A percentile compares a stretch with the other conserved stretches of the same genome.
Conservation (phyloP, 2,329 filamentous ascomycete species). For the Xylariaceae sp. region DNA sequence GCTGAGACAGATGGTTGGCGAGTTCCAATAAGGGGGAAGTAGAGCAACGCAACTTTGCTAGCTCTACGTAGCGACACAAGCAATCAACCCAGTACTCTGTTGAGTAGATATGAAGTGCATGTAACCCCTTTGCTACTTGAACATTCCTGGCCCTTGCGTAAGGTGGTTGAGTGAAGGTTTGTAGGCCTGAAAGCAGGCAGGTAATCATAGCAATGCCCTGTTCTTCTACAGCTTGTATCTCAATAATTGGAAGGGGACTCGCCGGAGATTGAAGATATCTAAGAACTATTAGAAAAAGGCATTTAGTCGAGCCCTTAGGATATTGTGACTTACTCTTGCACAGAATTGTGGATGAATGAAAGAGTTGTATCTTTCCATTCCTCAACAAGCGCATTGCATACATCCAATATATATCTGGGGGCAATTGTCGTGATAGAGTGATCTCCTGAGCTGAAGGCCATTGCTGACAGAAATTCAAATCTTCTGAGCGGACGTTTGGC, state of each 20-base stretch:
- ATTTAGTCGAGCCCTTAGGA: accelerated
- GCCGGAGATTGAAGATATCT: constrained; percentile 3
- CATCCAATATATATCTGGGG: not conserved
- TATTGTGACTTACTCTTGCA: not conserved
- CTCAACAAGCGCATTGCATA: constrained; percentile 1
- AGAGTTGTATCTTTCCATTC: constrained; percentile 1
- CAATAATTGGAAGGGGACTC: not conserved
- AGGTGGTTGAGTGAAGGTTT: not conserved
- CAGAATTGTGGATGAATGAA: constrained; percentile 6
- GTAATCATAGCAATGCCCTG: not conserved
- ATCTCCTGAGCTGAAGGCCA: constrained; percentile 6
- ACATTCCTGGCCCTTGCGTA: not conserved
- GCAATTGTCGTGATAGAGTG: not conserved
- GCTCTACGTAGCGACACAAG: not conserved
- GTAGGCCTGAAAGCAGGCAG: constrained; percentile 2
- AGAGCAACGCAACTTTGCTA: not conserved
- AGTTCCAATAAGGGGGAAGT: not conserved
- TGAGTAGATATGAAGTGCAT: constrained; percentile 7
- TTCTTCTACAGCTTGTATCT: not conserved
- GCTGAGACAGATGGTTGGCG: not conserved
- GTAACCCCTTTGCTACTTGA: constrained; percentile 6
- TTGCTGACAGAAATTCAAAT: constrained; percentile 6
- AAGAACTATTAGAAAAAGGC: not conserved
- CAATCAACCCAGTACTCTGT: constrained; percentile 7
- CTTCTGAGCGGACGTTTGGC: not conserved